Base-by-base conservation (phyloP, 2,329 filamentous ascomycete genomes). In the Myriangium duriaei region DNA sequence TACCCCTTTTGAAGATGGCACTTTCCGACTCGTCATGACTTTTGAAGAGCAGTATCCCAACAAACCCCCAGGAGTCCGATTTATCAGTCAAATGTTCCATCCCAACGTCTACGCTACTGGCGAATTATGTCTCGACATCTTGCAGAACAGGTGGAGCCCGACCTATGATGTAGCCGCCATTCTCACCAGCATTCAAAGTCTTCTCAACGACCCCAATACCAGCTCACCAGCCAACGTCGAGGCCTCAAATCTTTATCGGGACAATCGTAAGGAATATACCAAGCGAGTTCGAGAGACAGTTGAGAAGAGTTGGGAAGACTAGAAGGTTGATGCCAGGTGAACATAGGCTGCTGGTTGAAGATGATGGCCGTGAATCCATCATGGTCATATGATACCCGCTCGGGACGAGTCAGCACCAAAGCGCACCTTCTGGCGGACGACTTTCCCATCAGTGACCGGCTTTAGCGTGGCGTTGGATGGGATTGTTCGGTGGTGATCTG, bases 281-380 rank as follows among this genome's bases (percentile, higher is more conserved):
- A 98, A 98, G 68, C 72, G 87, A 12, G 91, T 98, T 30, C 72
- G 86, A 33, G 91, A 96, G 67, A 95, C 88, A 0, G 91, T 98
- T 11, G 91, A 98, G 69, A 96, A 95, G 74, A 96, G 88, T 66
- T 98, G 91, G 91, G 91, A 96, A 47, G 88, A 95, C 54, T 93
- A 58, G 54, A 28, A n/a, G n/a, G n/a, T n/a, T n/a, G n/a, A n/a
- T n/a, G n/a, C n/a, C 19, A 14, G 17, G 21, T 30, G 30, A 55
- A 32, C 42, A 44, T 38, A 15, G 30, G 14, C 7, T 32, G 12
- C 30, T 12, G 11, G 9, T 15, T 13, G 30, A 15, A 28, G 24
- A 9, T n/a, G n/a, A n/a, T 28, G 24, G 24, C 24, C 9, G n/a
- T 9, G 24, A n/a, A 28, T 28, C 24, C 9, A 28, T n/a, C n/a